Evolutionary conservation across 345 rosid genomes (phyloP).

Genomic region (Melaleuca alternifolia): DNA sequence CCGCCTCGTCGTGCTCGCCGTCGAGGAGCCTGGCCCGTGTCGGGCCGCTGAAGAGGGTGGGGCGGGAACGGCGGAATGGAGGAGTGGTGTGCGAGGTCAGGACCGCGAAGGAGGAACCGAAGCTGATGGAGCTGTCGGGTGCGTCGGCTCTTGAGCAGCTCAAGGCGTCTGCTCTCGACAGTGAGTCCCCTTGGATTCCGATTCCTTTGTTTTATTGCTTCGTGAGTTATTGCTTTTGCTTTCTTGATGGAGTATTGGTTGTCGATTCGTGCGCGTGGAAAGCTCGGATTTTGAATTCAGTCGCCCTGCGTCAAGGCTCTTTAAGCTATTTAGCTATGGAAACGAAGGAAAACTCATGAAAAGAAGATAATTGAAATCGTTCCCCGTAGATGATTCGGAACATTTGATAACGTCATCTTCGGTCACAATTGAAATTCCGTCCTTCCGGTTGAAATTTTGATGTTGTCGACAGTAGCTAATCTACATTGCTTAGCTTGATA

Average conservation of each 20-base stretch:
- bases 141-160: conserved; percentile 61
- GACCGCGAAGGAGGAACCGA: background rate
- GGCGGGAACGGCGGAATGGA: background rate
- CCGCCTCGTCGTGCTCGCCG: background rate
- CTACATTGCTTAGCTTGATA: background rate
- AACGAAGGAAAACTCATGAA: background rate
- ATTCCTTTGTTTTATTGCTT: background rate
- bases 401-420: background rate
- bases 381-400: background rate
- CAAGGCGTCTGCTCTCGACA: conserved; percentile 53
- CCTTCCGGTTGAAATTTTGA: background rate
- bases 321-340: background rate
- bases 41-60: background rate
- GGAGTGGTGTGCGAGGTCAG: background rate
- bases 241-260: background rate
- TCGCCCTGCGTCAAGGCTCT: background rate
- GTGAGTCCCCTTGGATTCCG: conserved; percentile 14
- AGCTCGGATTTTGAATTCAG: background rate
- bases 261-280: background rate
- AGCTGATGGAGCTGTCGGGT: conserved; percentile 18
- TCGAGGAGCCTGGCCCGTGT: background rate
- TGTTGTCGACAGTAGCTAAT: background rate
- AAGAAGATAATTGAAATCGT: background rate
- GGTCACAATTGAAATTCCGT: too few species aligned
- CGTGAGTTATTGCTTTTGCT: background rate